Percentiles rank a stretch among this genome's conserved stretches.
Evolutionary conservation across 306 rosid genomes (phyloP).

Genomic region (Coriaria nepalensis): DNA sequence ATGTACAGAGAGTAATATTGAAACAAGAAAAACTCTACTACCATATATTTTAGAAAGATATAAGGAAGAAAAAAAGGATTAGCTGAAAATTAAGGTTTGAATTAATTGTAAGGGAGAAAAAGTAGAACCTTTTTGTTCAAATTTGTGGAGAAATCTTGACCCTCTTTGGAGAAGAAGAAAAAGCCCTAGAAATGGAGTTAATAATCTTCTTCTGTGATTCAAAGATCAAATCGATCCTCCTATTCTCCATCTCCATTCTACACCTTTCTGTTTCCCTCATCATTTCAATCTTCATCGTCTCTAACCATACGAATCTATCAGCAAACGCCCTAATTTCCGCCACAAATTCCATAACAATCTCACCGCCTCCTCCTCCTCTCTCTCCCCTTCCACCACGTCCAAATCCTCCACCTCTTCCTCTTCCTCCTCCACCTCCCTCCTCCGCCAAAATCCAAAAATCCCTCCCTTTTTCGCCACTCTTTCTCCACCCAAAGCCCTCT

Average conservation of each 20-base stretch:
- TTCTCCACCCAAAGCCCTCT: not conserved
- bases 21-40: not conserved
- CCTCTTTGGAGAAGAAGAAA: slow-evolving; percentile 35
- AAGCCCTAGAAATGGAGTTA: slow-evolving; percentile 59
- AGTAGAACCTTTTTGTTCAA: slow-evolving; percentile 2
- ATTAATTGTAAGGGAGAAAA: not conserved
- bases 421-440: slow-evolving; percentile 17
- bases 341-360: slow-evolving; percentile 29
- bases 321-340: slow-evolving; percentile 52
- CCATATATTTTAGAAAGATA: not conserved
- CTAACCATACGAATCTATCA: slow-evolving; percentile 44
- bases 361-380: slow-evolving; percentile 9
- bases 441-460: slow-evolving; percentile 9
- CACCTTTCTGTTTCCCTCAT: slow-evolving; percentile 62
- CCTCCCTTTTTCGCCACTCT: slow-evolving; percentile 1
- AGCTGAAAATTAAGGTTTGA: not conserved
- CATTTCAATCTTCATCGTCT: slow-evolving; percentile 69
- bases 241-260: slow-evolving; percentile 80
- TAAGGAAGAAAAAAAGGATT: not conserved
- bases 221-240: slow-evolving; percentile 47
- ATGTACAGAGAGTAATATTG: not conserved
- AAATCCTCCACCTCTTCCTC: not conserved
- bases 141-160: slow-evolving; percentile 16
- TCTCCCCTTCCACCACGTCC: slow-evolving; percentile 12
- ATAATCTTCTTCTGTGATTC: slow-evolving; percentile 48